Conservation (phyloP, 2,329 filamentous ascomycete genomes). For the Periglandula ipomoeae region DNA sequence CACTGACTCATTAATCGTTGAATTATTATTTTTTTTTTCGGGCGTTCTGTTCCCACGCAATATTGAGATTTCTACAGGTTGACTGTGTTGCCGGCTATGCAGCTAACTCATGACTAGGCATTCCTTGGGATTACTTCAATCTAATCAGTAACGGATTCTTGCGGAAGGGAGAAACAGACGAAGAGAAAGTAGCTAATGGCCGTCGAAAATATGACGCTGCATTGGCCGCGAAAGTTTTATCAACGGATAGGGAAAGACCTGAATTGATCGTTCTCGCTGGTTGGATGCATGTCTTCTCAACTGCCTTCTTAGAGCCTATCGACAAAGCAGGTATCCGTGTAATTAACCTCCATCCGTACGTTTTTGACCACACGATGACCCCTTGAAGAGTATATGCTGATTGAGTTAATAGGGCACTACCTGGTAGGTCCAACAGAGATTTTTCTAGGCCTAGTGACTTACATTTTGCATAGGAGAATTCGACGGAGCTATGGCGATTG, state of each 20-base stretch:
- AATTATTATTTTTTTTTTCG: slow-evolving; percentile 8
- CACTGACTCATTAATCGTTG: too few relatives aligned
- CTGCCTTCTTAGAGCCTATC: slow-evolving; percentile 60
- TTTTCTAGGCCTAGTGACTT: neutral
- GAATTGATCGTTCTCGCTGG: slow-evolving; percentile 74
- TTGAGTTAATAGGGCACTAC: too few relatives aligned
- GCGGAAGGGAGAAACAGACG: slow-evolving; percentile 50
- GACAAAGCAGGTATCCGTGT: slow-evolving; percentile 52
- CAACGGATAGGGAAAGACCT: slow-evolving; percentile 41
- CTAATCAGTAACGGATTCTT: slow-evolving; percentile 62
- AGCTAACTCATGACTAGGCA: slow-evolving; percentile 26
- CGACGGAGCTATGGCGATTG: slow-evolving; percentile 70
- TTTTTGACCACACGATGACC: too few relatives aligned
- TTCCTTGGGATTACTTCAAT: slow-evolving; percentile 75
- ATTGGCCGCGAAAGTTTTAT: slow-evolving; percentile 57
- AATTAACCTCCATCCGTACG: slow-evolving; percentile 83
- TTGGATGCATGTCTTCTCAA: slow-evolving; percentile 77
- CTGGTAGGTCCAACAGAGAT: slow-evolving; percentile 35
- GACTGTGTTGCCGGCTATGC: too few relatives aligned
- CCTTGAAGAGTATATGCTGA: slow-evolving; percentile 74
- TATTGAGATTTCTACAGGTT: too few relatives aligned
- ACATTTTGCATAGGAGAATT: slow-evolving; percentile 47
- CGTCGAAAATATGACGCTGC: slow-evolving; percentile 66
- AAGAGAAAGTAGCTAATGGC: slow-evolving; percentile 41
- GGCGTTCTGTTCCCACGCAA: too few relatives aligned